Conservation (phyloP, 768 basidiomycete genomes). For the Lactarius tabidus region DNA sequence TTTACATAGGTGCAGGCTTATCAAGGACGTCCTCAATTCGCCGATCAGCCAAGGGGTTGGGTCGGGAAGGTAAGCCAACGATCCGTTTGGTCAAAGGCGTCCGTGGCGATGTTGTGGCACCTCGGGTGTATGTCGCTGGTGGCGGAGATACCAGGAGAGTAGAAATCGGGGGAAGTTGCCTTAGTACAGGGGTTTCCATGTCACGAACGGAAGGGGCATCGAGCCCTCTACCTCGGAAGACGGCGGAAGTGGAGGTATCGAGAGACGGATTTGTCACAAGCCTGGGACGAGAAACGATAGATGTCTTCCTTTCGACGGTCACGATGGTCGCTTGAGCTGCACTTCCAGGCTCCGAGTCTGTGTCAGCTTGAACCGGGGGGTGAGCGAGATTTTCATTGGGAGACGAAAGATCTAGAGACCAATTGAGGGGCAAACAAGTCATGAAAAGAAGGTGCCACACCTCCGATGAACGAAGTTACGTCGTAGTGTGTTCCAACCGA, state of each 20-base stretch:
- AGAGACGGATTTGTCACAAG: not conserved
- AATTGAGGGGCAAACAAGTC: not conserved
- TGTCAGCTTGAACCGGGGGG: not conserved
- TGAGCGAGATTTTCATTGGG: constrained; percentile 26
- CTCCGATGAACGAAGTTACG: constrained; percentile 68
- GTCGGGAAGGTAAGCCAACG: constrained; percentile 31
- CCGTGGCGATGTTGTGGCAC: not conserved
- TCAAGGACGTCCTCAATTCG: not conserved
- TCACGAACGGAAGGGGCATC: not conserved
- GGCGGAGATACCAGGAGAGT: not conserved
- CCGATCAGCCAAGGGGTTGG: constrained; percentile 9
- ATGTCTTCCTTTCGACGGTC: constrained; percentile 19
- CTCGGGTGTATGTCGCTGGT: not conserved
- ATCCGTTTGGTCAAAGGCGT: constrained; percentile 7
- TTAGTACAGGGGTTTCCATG: not conserved
- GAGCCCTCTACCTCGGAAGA: not conserved
- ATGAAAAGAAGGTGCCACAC: constrained; percentile 32
- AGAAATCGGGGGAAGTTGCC: not conserved
- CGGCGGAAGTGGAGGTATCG: not conserved
- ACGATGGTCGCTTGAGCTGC: constrained; percentile 13
- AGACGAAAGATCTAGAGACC: constrained; percentile 34
- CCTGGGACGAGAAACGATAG: constrained; percentile 13
- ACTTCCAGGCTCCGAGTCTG: constrained; percentile 13
- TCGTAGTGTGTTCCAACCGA: constrained; percentile 60
- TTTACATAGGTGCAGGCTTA: not conserved